Percentiles rank a stretch among this genome's conserved stretches.
Evolutionary conservation across 2,329 filamentous ascomycete species (phyloP).

Genomic region (Fusarium praegraminearum): DNA sequence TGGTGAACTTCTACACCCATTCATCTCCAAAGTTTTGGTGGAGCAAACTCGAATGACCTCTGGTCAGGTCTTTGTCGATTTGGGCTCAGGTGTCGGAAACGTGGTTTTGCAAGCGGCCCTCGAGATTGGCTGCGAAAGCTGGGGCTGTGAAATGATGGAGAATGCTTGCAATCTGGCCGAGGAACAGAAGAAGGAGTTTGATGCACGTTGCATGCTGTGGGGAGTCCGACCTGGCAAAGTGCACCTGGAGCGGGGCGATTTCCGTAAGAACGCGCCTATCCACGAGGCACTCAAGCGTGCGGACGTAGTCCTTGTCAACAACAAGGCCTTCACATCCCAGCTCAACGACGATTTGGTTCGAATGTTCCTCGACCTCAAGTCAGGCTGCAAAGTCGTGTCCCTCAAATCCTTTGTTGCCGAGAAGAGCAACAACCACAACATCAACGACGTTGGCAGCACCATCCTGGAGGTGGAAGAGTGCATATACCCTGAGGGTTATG

Average conservation of each 20-base stretch:
- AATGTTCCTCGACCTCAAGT: constrained; percentile 93
- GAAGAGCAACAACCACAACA: constrained; percentile 79
- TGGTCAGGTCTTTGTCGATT: constrained; percentile 88
- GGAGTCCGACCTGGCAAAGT: constrained; percentile 83
- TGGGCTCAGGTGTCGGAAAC: constrained; percentile 96
- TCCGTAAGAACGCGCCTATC: constrained; percentile 79
- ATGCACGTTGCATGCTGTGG: constrained; percentile 88
- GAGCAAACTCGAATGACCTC: constrained; percentile 82
- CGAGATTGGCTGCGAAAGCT: constrained; percentile 92
- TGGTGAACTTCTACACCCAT: constrained; percentile 88
- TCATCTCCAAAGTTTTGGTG: constrained; percentile 84
- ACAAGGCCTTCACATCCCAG: constrained; percentile 91
- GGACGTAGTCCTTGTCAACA: constrained; percentile 98
- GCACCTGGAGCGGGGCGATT: constrained; percentile 85
- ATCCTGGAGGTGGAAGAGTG: constrained; percentile 80
- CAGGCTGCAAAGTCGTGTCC: constrained; percentile 89
- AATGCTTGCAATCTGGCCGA: constrained; percentile 87
- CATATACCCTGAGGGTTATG: constrained; percentile 74
- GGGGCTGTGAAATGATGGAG: constrained; percentile 96
- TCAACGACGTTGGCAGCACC: constrained; percentile 83
- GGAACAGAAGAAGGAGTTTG: constrained; percentile 84
- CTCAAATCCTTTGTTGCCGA: constrained; percentile 91
- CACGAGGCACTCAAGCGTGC: constrained; percentile 81
- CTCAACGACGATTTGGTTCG: constrained; percentile 87
- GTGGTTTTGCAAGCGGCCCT: constrained; percentile 94